Base-by-base conservation (phyloP, 305 asterid species). In the Fraxinus albicans region DNA sequence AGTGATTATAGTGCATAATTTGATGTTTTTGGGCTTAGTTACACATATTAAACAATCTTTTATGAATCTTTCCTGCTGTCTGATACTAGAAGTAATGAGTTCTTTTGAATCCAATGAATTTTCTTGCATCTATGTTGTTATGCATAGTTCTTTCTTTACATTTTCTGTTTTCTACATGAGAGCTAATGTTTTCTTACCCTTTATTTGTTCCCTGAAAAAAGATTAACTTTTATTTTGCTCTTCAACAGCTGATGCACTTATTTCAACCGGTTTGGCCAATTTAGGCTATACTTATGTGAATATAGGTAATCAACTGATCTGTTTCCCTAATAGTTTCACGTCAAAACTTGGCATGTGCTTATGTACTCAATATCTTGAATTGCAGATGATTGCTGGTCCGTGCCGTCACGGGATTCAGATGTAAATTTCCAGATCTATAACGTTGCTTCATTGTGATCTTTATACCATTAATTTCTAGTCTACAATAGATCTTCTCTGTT, bases 351-450 rank as follows among this genome's bases (percentile, higher is more conserved):
- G 44, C 78, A 12, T 58, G 73, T 70, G 27, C 77, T 73, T 81
- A 72, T n/a, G 60, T 55, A 38, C 82, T 85, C 67, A 13, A 8
- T 81, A 53, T 50, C 72, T 33, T 86, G 83, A 74, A 72, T 80
- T 83, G 86, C 97, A 96, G 99, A 96, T 86, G 99, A 96, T 89
- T 96, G 99, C 89, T 96, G 99, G 99, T 91, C 98, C 65, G 89
- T 86, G 42, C 58, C 84, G 50, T 63, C 25, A n/a, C 94, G 99
- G 34, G 88, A 92, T 83, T 84, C 85, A 8, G 72, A 93, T 93
- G 99, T 94, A 77, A 77, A 79, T 79, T 81, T 44, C 17, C 81
- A 74, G 80, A 27, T 70, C 73, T 15, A 50, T 77, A 47, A 76
- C 82, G 77, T 31, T 73, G 27, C 63, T 25, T 69, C 70, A 69